A percentile compares a stretch with the other conserved stretches of the same genome.
phyloP scores from a whole-genome alignment of 768 basidiomycete genomes.

The Cyclocybe aegerita region DNA sequence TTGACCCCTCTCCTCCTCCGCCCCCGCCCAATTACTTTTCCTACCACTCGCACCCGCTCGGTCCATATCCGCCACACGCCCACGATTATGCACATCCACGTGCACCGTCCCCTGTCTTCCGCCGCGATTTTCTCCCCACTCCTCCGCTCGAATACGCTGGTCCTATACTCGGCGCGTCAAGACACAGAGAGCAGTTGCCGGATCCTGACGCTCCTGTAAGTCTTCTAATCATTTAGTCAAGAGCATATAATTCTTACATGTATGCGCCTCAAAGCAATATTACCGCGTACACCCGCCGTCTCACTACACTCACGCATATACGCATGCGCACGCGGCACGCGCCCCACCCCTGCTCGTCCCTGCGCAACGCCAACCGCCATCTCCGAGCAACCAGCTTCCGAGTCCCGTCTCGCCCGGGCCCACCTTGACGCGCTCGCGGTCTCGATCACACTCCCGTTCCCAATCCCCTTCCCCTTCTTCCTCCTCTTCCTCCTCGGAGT shows the following conservation, averaged over 20 bases:
- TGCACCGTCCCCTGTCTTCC: constrained; percentile 24
- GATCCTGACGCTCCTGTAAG: constrained; percentile 13
- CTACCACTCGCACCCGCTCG: constrained; percentile 17
- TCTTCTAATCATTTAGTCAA: neutral
- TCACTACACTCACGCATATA: neutral
- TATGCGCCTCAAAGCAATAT: constrained; percentile 5
- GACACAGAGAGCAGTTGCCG: constrained; percentile 3
- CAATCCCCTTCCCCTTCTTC: neutral
- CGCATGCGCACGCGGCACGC: neutral
- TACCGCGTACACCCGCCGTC: constrained; percentile 5
- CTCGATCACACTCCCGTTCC: neutral
- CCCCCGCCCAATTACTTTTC: constrained; percentile 8
- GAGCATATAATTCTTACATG: neutral
- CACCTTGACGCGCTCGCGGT: neutral
- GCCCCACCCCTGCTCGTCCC: constrained; percentile 8
- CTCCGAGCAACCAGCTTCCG: neutral
- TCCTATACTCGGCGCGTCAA: constrained; percentile 17
- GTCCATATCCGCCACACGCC: constrained; percentile 9
- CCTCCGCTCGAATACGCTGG: constrained; percentile 39
- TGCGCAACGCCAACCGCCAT: neutral
- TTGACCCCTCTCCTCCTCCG: constrained; percentile 28
- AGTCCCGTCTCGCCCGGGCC: neutral
- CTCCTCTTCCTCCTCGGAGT: constrained; percentile 13
- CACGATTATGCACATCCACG: constrained; percentile 18
- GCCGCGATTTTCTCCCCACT: constrained; percentile 35